Conservation (phyloP, 345 rosid species). For the Zanthoxylum bungeanum region DNA sequence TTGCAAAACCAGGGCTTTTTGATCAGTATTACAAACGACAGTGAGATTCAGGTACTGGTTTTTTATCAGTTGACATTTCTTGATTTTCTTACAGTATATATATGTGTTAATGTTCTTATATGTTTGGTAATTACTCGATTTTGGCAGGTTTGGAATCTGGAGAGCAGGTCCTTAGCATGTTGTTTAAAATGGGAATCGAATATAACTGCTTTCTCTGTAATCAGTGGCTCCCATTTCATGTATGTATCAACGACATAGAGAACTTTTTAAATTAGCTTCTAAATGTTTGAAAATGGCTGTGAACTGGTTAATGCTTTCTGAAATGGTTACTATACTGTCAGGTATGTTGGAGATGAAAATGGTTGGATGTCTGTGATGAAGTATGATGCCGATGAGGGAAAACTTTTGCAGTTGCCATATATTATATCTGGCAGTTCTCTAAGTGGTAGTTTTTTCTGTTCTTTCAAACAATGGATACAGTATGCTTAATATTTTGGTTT, state of each 20-base stretch:
- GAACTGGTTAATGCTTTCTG: conserved; percentile 11
- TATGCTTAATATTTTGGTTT: background rate
- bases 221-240: conserved; percentile 59
- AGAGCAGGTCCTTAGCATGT: conserved; percentile 39
- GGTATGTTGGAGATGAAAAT: conserved; percentile 59
- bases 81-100: background rate
- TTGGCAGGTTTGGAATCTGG: conserved; percentile 68
- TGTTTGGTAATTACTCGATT: conserved; percentile 3
- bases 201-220: conserved; percentile 59
- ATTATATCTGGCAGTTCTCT: conserved; percentile 37
- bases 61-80: background rate
- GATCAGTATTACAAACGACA: conserved; percentile 48
- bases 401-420: conserved; percentile 50
- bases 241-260: conserved; percentile 21
- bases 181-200: conserved; percentile 57
- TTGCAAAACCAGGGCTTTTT: conserved; percentile 58
- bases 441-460: conserved; percentile 36
- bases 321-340: conserved; percentile 20
- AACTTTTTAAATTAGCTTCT: conserved; percentile 15
- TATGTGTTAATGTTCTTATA: background rate
- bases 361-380: conserved; percentile 54
- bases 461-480: background rate
- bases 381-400: conserved; percentile 42
- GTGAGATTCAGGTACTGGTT: conserved; percentile 57
- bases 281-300: conserved; percentile 13